A percentile compares a stretch with the other conserved stretches of the same genome.
These are phyloP conservation scores for Hsuehochloa calcarea DNA, from an alignment of 176 grass and related monocot genomes.

Conservation along the genomic window DNA sequence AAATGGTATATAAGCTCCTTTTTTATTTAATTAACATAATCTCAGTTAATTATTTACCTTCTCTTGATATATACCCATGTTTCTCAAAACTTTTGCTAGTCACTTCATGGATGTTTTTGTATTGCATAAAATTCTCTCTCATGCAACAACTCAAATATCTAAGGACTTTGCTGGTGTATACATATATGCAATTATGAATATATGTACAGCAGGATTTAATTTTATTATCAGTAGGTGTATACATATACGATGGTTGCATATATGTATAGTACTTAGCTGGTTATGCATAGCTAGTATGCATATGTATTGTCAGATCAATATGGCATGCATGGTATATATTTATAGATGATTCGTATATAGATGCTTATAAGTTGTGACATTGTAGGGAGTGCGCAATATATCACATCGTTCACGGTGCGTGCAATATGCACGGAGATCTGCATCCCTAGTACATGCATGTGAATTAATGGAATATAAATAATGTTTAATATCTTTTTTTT, in stretches of 20 bases:
- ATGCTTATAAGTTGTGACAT: neutral
- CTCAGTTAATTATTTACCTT: neutral
- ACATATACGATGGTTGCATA: neutral
- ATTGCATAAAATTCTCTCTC: neutral
- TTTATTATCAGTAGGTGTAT: too few species aligned
- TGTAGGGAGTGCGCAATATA: neutral
- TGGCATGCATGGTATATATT: neutral
- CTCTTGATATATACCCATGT: neutral
- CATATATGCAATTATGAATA: neutral
- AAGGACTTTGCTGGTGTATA: neutral
- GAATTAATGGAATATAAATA: neutral
- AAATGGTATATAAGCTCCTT: neutral
- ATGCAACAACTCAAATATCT: neutral
- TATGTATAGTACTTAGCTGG: neutral
- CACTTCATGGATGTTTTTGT: neutral
- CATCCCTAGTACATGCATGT: slow-evolving; percentile 12
- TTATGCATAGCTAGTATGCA: neutral
- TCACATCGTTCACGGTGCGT: neutral
- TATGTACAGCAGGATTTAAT: neutral
- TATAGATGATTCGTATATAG: neutral
- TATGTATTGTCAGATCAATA: neutral
- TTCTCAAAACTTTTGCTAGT: neutral
- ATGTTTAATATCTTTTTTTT: neutral
- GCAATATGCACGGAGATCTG: neutral
- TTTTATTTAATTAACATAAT: neutral